phyloP scores from a whole-genome alignment of 148 eudicot species.

The Spergularia bocconei region DNA sequence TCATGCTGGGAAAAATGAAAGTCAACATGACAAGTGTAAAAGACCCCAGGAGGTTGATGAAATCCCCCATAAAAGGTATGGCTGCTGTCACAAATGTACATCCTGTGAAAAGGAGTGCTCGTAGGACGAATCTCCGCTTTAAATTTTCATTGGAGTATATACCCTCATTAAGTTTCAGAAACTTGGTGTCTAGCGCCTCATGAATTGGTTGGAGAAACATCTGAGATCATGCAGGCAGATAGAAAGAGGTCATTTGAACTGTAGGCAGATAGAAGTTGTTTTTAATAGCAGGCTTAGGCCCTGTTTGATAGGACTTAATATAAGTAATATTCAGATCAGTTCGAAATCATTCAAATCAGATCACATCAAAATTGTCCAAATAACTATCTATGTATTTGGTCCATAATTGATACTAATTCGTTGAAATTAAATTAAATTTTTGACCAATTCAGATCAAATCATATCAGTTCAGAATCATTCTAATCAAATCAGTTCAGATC shows the following conservation, averaged over 20 bases:
- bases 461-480: too few species aligned
- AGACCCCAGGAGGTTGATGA: slow-evolving; percentile 53
- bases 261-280: too few species aligned
- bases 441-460: too few species aligned
- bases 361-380: too few species aligned
- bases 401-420: too few species aligned
- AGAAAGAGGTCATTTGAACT: neutral
- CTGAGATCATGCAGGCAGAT: slow-evolving; percentile 30
- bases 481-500: too few species aligned
- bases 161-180: slow-evolving; percentile 38
- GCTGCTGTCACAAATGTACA: slow-evolving; percentile 55
- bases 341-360: too few species aligned
- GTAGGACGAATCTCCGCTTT: slow-evolving; percentile 38
- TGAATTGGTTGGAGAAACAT: slow-evolving; percentile 54
- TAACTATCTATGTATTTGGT: too few species aligned
- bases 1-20: slow-evolving; percentile 63
- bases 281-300: neutral
- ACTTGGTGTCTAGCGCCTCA: slow-evolving; percentile 58
- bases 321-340: too few species aligned
- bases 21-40: slow-evolving; percentile 46
- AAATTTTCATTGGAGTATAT: slow-evolving; percentile 47
- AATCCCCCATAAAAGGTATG: slow-evolving; percentile 67
- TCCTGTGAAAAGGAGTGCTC: slow-evolving; percentile 42
- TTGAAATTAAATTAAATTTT: too few species aligned
- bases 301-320: too few species aligned